Evolutionary conservation across 345 rosid genomes (phyloP), one percentile per base, ranked within the genome.

Genomic region (Euphorbia pulcherrima): DNA sequence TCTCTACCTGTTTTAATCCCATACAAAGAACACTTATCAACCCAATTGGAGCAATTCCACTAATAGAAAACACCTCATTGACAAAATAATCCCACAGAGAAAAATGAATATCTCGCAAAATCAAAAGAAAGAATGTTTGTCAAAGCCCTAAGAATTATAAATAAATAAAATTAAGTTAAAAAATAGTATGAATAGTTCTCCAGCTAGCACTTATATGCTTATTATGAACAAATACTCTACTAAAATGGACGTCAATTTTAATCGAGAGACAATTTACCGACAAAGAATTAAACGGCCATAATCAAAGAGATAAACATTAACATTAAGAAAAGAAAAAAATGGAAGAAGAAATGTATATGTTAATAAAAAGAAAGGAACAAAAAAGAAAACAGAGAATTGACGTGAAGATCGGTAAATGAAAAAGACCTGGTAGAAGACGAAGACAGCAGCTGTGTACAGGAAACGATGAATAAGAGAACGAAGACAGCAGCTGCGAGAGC

Each of bases 141-240:
- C 54, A 71, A 56, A 26, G 64, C 18, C 56, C 59, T 50, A 50
- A 52, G 57, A 68, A 68, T 5, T 71, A n/a, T n/a, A 52, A 62
- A 12, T 23, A 56, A 24, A 26, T 11, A 66, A 66, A 17, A 59
- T 37, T 27, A 35, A 27, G 40, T 8, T 24, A n/a, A 29, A 29
- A 33, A 51, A 18, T 44, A 29, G 50, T 59, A 28, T n/a, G 55
- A 52, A 6, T 20, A 21, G 12, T 21, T 35, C 6, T 20, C 26
- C 48, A 28, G 5, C 33, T 29, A 56, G 67, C 54, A 37, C 12
- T 28, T 6, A 1, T 3, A 59, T 12, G 58, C 26, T 12, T 0
- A 46, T 13, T 24, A 30, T 21, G 18, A 18, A 60, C 6, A 9
- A n/a, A 60, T 28, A 30, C n/a, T n/a, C n/a, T n/a, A n/a, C n/a